phyloP scores from a whole-genome alignment of 805 yeast species.

The Scheffersomyces stipitis region DNA sequence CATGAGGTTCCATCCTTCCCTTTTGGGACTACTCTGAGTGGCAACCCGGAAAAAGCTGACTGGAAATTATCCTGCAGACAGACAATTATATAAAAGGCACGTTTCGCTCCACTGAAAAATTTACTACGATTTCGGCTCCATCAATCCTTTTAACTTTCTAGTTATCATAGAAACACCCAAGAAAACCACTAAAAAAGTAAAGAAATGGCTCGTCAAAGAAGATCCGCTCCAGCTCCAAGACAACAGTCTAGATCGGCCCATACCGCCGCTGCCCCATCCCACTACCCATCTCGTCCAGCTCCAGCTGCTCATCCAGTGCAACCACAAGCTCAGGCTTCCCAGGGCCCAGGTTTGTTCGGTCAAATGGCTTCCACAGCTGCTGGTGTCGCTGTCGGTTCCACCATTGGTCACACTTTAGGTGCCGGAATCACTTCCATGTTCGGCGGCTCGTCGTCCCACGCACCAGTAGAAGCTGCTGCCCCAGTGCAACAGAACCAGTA shows the following conservation, averaged over 20 bases:
- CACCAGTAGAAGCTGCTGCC: conserved; percentile 37
- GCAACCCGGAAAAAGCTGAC: no score
- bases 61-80: no score
- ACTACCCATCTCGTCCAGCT: conserved; percentile 38
- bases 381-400: conserved; percentile 98
- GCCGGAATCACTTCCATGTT: conserved; percentile 90
- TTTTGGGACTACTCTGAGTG: no score
- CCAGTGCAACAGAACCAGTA: conserved; percentile 41
- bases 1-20: no score
- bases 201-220: conserved; percentile 53
- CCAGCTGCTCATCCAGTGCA: conserved; percentile 21
- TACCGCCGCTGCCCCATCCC: conserved; percentile 64
- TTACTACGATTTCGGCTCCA: no score
- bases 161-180: no score
- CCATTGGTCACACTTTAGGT: conserved; percentile 95
- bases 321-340: conserved; percentile 44
- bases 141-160: no score
- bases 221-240: conserved; percentile 47
- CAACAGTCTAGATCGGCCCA: conserved; percentile 68
- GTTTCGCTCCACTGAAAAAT: no score
- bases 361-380: conserved; percentile 99
- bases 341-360: conserved; percentile 83
- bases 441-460: conserved; percentile 64
- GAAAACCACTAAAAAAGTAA: conserved; percentile 1
- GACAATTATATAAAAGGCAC: no score